Base-by-base conservation (phyloP, 371 early-diverging fungal species). In the Actinomortierella wolfii region DNA sequence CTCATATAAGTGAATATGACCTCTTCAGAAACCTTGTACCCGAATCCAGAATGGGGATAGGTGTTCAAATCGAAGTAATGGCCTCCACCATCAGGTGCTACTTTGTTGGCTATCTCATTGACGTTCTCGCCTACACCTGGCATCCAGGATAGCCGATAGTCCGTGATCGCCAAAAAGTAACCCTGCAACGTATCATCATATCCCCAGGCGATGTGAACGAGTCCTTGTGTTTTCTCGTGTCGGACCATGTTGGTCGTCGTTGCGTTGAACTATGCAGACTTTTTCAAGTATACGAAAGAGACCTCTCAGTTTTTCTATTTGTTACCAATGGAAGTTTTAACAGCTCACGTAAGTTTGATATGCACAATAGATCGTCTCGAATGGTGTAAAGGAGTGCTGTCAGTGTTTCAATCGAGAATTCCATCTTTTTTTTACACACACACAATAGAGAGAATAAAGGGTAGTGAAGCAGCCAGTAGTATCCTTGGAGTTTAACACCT, bases 1-100 rank as follows among this genome's bases (percentile, higher is more conserved):
- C 39, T 53, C 70, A 70, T 70, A 34, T 57, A 61, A 4, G 64
- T 39, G 29, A 70, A 64, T 0, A 70, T 70, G 23, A 64, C 64
- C 18, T 20, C 48, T 26, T 64, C n/a, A 0, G 70, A 57, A 20
- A 70, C 70, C 24, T n/a, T 48, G 52, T 50, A 14, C 14, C 70
- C 61, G 28, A 57, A 57, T 23, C 61, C 59, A 14, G 43, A 48
- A 3, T 25, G 0, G 0, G 15, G 15, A 24, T 69, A 69, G 0
- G 64, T 46, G 43, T 60, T 54, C 25, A 70, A 23, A 8, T 61
- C n/a, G 23, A 70, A 51, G 50, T 60, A 64, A 18, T n/a, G 17
- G 18, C 70, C 70, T 11, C 34, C 58, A 1, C 61, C 54, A 29
- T 41, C 51, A 5, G 0, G 6, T 0, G 48, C 15, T 3, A 70